Percentiles rank a stretch among this genome's conserved stretches.
These are phyloP conservation scores for Xylariaceae sp. DNA, from an alignment of 2,329 filamentous ascomycete genomes.

Conservation along the genomic window DNA sequence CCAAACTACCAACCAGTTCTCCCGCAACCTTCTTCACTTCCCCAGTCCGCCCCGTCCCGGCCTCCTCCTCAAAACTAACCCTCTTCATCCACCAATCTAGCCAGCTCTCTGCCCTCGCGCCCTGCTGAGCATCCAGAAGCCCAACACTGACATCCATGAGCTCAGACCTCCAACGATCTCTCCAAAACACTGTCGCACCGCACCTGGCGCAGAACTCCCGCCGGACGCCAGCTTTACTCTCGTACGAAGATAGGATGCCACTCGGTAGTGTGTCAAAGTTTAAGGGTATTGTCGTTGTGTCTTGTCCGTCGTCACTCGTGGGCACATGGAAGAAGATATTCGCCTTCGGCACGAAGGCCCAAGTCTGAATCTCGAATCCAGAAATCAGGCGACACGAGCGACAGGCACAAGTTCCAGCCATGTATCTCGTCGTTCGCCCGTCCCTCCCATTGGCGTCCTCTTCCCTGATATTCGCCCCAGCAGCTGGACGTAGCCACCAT, in stretches of 20 bases:
- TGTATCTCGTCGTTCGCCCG: conserved; percentile 37
- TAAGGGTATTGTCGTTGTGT: conserved; percentile 24
- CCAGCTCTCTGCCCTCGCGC: conserved; percentile 56
- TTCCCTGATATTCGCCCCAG: conserved; percentile 10
- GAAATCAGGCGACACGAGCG: conserved; percentile 57
- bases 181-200: conserved; percentile 65
- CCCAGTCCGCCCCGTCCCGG: conserved; percentile 31
- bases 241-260: conserved; percentile 49
- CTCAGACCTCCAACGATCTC: conserved; percentile 48
- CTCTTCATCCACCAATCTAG: conserved; percentile 59
- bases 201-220: conserved; percentile 63
- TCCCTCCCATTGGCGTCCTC: conserved; percentile 33
- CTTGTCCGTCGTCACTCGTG: not conserved
- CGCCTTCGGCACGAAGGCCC: conserved; percentile 62
- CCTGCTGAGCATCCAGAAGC: conserved; percentile 48
- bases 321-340: conserved; percentile 50
- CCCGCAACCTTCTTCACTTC: conserved; percentile 26
- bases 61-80: conserved; percentile 60
- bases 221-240: conserved; percentile 51
- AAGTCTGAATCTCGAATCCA: conserved; percentile 63
- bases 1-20: conserved; percentile 28
- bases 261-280: conserved; percentile 36
- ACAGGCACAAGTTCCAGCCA: conserved; percentile 61
- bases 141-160: conserved; percentile 65
- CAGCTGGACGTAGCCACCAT: conserved; percentile 54